These are phyloP conservation scores for Canna indica DNA, from an alignment of 176 grass and related monocot species.

Conservation along the genomic window DNA sequence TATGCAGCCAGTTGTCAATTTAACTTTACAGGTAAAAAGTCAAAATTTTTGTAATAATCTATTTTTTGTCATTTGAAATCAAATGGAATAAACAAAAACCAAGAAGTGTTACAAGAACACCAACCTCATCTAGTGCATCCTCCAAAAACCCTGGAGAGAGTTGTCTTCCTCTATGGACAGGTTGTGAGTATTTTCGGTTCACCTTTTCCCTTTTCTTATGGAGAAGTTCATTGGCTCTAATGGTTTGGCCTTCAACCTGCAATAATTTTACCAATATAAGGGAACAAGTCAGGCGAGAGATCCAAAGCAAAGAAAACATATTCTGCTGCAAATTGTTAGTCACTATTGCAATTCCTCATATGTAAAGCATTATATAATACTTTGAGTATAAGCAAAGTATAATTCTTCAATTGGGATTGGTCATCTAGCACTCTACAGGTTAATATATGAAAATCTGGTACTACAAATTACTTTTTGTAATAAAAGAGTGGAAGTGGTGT, in stretches of 20 bases:
- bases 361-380: too few relatives aligned
- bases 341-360: neutral
- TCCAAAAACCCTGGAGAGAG: conserved; percentile 82
- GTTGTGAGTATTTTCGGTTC: conserved; percentile 63
- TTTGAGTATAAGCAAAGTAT: too few relatives aligned
- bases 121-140: conserved; percentile 80
- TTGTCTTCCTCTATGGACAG: conserved; percentile 42
- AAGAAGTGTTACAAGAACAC: neutral
- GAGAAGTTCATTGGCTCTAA: conserved; percentile 65
- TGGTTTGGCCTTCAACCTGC: conserved; percentile 57
- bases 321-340: neutral
- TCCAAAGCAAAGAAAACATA: neutral
- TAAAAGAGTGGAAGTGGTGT: neutral
- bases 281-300: neutral
- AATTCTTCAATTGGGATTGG: too few relatives aligned
- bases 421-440: too few relatives aligned
- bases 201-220: conserved; percentile 70
- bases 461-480: neutral
- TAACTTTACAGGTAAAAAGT: neutral
- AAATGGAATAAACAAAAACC: neutral
- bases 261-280: conserved; percentile 7
- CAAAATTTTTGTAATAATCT: neutral
- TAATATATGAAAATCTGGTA: too few relatives aligned
- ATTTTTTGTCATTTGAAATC: neutral
- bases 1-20: neutral